Percentiles rank a stretch among this genome's conserved stretches.
Conservation (phyloP, 495 filamentous ascomycete species). For the Astrocystis sublimbata region DNA sequence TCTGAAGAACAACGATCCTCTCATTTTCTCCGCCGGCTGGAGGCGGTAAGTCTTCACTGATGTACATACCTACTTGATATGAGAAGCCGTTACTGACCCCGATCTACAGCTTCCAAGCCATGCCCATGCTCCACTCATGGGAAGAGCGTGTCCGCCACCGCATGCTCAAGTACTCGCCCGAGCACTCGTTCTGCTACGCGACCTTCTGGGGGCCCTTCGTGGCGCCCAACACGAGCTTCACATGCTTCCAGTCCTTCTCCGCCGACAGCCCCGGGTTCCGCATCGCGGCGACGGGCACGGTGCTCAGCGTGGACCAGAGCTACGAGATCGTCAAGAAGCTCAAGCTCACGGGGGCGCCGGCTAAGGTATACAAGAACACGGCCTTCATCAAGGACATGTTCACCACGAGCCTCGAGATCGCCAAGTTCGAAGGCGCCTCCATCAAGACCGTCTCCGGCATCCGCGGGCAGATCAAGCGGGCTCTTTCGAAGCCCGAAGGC, state of each 20-base stretch:
- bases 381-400: conserved; percentile 99
- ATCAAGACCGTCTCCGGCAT: conserved; percentile 96
- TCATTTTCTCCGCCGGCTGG: conserved; percentile 98
- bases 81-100: conserved; percentile 1
- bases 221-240: conserved; percentile 94
- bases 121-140: conserved; percentile 92
- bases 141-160: conserved; percentile 91
- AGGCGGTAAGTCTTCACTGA: conserved; percentile 38
- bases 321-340: conserved; percentile 99
- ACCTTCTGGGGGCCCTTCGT: conserved; percentile 95
- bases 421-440: conserved; percentile 95
- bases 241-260: conserved; percentile 87
- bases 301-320: conserved; percentile 87
- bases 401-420: conserved; percentile 83
- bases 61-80: neutral
- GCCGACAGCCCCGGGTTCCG: conserved; percentile 88
- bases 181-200: conserved; percentile 97
- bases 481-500: conserved; percentile 86
- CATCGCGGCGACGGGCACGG: conserved; percentile 89
- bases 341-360: conserved; percentile 85
- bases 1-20: conserved; percentile 92
- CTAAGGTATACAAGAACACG: conserved; percentile 99
- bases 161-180: conserved; percentile 96
- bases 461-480: conserved; percentile 93
- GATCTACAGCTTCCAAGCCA: conserved; percentile 70